Conservation (phyloP, 2,329 filamentous ascomycete genomes). For the Celoporthe dispersa region DNA sequence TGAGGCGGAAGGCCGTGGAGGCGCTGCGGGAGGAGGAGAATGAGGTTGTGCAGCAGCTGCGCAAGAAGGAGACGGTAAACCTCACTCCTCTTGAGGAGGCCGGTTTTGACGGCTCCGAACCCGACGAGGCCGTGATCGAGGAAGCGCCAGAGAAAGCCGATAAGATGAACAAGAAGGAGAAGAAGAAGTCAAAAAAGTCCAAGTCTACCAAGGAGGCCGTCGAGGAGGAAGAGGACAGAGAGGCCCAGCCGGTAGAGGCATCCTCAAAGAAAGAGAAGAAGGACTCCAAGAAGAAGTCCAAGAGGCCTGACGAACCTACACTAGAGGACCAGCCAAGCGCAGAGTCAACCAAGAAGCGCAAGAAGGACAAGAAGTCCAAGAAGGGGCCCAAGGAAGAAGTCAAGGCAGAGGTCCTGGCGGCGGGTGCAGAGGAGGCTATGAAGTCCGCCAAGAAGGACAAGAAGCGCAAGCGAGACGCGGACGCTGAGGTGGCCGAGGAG, state of each 20-base stretch:
- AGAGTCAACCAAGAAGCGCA: constrained; percentile 32
- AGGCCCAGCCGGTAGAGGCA: not conserved
- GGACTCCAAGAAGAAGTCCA: not conserved
- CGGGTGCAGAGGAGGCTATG: constrained; percentile 28
- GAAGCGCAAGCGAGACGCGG: constrained; percentile 33
- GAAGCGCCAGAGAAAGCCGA: constrained; percentile 31
- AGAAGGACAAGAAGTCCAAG: constrained; percentile 32
- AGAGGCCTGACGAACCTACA: constrained; percentile 37
- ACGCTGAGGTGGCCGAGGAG: constrained; percentile 37
- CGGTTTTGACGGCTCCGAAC: not conserved
- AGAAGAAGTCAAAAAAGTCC: constrained; percentile 35
- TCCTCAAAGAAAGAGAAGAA: constrained; percentile 2
- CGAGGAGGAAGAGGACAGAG: not conserved
- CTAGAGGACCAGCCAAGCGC: constrained; percentile 38
- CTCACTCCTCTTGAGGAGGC: not conserved
- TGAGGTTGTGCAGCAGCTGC: constrained; percentile 7
- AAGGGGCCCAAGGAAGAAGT: constrained; percentile 36
- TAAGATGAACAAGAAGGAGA: constrained; percentile 34
- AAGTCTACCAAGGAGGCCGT: constrained; percentile 32
- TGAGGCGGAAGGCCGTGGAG: constrained; percentile 7
- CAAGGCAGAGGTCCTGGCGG: constrained; percentile 17
- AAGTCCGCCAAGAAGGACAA: constrained; percentile 32
- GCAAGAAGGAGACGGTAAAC: not conserved
- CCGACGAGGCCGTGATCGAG: not conserved
- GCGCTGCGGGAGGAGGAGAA: constrained; percentile 9